Base-by-base conservation (phyloP, 768 basidiomycete genomes). In the Naganishia antarctica region DNA sequence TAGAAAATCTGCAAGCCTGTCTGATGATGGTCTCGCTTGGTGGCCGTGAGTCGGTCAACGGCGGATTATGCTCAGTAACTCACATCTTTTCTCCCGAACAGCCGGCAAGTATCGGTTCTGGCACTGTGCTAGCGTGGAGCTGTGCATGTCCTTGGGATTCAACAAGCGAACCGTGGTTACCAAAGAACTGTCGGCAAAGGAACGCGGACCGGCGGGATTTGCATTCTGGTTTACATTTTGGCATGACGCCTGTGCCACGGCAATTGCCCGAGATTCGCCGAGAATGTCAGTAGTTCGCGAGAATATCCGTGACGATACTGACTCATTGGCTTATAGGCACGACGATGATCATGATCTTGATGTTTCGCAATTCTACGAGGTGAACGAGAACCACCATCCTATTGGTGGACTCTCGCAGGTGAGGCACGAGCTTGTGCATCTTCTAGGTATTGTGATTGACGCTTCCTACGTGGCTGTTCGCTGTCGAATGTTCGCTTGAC, bases 221-320 rank as follows among this genome's bases (percentile, higher is more conserved):
- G 87, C 90, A 1, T 92, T 91, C 87, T 93, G 91, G 90, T 88
- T 91, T 84, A 47, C 53, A 18, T 62, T 51, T 41, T 80, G 91
- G 48, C 82, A 84, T 34, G 92, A 96, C 71, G 89, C 90, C 7
- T 90, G 87, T 78, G 84, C 85, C 28, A 84, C 89, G 31, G 85
- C 85, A 32, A 91, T 90, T 77, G 90, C 91, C 79, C 84, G 90
- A 66, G 82, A 87, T 67, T 90, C 91, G 78, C 90, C 90, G 7
- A 82, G 87, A 70, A 80, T 92, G 80, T 85, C 70, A 70, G 83
- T 76, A 15, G 47, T 34, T 43, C 26, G 53, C n/a, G 13, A 2
- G 32, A 16, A 16, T 40, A 21, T 8, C 31, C 16, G 50, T 11
- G 50, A 18, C 32, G n/a, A n/a, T 26, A 23, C 3, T 32, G 3